Evolutionary conservation across 2,329 filamentous ascomycete genomes (phyloP), one percentile per base, ranked within the genome.

Genomic region (Fusarium brevicatenulatum): DNA sequence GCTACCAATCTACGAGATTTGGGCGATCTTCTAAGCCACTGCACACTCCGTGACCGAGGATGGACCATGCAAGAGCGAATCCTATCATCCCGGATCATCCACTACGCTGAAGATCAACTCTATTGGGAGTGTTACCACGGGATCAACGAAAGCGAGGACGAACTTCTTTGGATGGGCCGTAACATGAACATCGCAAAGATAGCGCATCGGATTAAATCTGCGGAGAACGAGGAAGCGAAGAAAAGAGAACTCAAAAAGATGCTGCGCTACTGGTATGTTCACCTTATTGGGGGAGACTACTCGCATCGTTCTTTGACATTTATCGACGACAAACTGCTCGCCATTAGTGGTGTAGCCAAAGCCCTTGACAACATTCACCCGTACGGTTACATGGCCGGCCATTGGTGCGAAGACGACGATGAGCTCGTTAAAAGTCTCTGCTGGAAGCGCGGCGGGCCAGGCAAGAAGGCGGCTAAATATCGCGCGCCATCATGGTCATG

Each of bases 21-120:
- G n/a, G 50, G 50, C 1, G 63, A 66, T n/a, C 37, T 59, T 2
- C 3, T 66, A 5, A 40, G 39, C 16, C 50, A 66, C 5, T 52
- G 32, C 28, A 8, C 63, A 2, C 28, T 66, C 1, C 19, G 61
- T 3, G 43, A 66, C 4, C 16, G 63, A 32, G 61, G 61, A 3
- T 66, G 63, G 63, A 36, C 63, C 1, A 25, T 66, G 44, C 50
- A 66, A 66, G 63, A 66, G 28, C 50, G 63, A 8, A 66, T 52
- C 0, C n/a, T 66, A 0, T 66, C 63, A 1, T 32, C 50, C 0
- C n/a, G 63, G 0, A 39, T 59, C 12, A 66, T 66, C 3, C 61
- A 66, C 23, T 66, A n/a, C 5, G 60, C 63, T 6, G 23, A 34
- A 21, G 63, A 66, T 4, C 63, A 66, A 3, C 43, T 66, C 2